Evolutionary conservation across 208 protist species (phyloP).

Genomic region (Sergeia podlipaevii): DNA sequence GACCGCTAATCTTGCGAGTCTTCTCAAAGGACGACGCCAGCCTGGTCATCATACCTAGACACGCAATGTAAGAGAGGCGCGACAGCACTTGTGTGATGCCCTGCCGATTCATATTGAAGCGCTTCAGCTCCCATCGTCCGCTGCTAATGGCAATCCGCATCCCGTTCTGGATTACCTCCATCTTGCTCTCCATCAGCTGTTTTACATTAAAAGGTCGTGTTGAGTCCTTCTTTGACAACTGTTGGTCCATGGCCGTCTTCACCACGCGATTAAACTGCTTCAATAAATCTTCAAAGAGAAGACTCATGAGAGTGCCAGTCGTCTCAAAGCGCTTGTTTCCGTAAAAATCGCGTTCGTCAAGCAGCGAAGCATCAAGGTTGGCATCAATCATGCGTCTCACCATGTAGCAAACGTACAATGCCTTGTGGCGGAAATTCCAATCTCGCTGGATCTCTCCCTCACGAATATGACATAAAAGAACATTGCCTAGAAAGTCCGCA

Average conservation of each 20-base stretch:
- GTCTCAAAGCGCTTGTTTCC: conserved; percentile 99
- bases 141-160: conserved; percentile 97
- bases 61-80: conserved; percentile 98
- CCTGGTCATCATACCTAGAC: conserved; percentile 99
- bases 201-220: conserved; percentile 91
- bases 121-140: conserved; percentile 96
- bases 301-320: conserved; percentile 97
- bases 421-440: conserved; percentile 98
- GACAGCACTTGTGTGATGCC: conserved; percentile 97
- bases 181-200: conserved; percentile 91
- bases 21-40: conserved; percentile 99
- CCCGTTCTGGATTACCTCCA: conserved; percentile 96
- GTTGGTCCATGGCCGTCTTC: conserved; percentile 88
- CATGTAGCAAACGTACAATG: conserved; percentile 97
- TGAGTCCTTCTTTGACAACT: conserved; percentile 88
- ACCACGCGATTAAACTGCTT: conserved; percentile 98
- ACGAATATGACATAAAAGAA: conserved; percentile 94
- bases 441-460: conserved; percentile 84
- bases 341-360: conserved; percentile 99
- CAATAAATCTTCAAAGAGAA: conserved; percentile 99
- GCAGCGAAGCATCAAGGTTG: conserved; percentile 69
- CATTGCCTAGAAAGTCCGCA: conserved; percentile 92
- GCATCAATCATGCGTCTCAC: conserved; percentile 96
- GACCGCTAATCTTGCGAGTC: conserved; percentile 97
- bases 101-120: conserved; percentile 97